phyloP scores from a whole-genome alignment of 2,329 filamentous ascomycete genomes.

The Fusarium keratoplasticum region DNA sequence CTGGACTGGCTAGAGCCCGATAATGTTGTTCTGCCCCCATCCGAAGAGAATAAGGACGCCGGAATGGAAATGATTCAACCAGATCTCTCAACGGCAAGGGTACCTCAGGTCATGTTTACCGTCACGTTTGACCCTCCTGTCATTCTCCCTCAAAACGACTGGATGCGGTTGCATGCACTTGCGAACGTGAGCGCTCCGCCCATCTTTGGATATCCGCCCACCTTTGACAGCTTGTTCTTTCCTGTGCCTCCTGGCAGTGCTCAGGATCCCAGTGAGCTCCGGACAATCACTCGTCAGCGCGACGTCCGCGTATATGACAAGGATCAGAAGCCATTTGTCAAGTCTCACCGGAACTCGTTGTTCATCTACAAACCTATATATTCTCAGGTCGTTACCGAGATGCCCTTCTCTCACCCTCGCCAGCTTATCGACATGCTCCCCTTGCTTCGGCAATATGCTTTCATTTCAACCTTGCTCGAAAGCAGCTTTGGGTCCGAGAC shows the following conservation, averaged over 20 bases:
- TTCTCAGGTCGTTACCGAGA: slow-evolving; percentile 72
- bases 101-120: slow-evolving; percentile 80
- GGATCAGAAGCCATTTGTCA: slow-evolving; percentile 45
- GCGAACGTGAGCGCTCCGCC: slow-evolving; percentile 60
- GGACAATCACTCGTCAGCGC: slow-evolving; percentile 64
- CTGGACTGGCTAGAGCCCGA: slow-evolving; percentile 81
- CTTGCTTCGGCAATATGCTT: slow-evolving; percentile 79
- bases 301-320: slow-evolving; percentile 57
- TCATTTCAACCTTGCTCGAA: slow-evolving; percentile 72
- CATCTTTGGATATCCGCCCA: slow-evolving; percentile 52
- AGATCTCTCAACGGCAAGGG: slow-evolving; percentile 59
- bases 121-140: slow-evolving; percentile 81
- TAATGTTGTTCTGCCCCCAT: slow-evolving; percentile 66
- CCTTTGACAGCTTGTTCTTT: slow-evolving; percentile 70
- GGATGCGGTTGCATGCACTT: slow-evolving; percentile 70
- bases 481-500: slow-evolving; percentile 65
- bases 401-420: slow-evolving; percentile 82
- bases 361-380: slow-evolving; percentile 80
- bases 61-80: slow-evolving; percentile 65
- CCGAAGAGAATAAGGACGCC: slow-evolving; percentile 60
- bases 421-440: slow-evolving; percentile 82
- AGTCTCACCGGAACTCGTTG: slow-evolving; percentile 69
- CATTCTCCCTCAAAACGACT: slow-evolving; percentile 73
- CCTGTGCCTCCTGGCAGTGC: slow-evolving; percentile 61
- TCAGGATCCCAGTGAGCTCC: slow-evolving; percentile 68